phyloP scores from a whole-genome alignment of 2,329 filamentous ascomycete species.

The Leptographium radiaticola region DNA sequence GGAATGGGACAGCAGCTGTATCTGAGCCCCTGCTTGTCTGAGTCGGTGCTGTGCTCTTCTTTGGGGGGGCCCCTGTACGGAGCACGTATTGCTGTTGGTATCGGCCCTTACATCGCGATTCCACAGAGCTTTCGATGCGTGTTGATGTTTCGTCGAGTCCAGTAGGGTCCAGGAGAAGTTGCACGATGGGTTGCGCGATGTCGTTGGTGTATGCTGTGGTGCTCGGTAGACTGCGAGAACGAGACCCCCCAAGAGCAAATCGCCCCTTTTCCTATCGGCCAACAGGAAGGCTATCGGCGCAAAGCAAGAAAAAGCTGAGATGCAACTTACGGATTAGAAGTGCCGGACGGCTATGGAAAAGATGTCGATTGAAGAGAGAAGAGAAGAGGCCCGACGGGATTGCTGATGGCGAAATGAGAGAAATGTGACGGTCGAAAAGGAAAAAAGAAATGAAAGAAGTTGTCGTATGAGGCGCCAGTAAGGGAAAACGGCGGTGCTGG shows the following conservation, averaged over 20 bases:
- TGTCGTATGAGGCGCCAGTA: neutral
- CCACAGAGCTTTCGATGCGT: neutral
- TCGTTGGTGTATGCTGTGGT: neutral
- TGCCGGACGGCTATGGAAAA: neutral
- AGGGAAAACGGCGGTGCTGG: constrained; percentile 4
- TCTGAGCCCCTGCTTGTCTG: neutral
- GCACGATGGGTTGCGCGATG: neutral
- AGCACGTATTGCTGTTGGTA: too few species aligned
- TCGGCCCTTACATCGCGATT: neutral
- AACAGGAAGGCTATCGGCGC: neutral
- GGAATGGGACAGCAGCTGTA: constrained; percentile 1
- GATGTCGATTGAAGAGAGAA: neutral
- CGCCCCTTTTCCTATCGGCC: neutral
- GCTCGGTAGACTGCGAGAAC: neutral
- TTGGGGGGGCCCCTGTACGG: neutral
- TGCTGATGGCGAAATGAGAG: neutral
- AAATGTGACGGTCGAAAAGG: constrained; percentile 4
- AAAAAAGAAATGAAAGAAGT: constrained; percentile 1
- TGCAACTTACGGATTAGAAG: neutral
- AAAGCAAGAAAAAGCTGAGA: neutral
- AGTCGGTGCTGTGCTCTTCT: neutral
- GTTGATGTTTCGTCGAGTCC: neutral
- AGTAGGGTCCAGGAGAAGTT: neutral
- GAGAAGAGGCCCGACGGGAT: neutral
- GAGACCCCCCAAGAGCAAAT: neutral